Evolutionary conservation across 1,284 basidiomycete genomes (phyloP).

Genomic region (Abortiporus biennis): DNA sequence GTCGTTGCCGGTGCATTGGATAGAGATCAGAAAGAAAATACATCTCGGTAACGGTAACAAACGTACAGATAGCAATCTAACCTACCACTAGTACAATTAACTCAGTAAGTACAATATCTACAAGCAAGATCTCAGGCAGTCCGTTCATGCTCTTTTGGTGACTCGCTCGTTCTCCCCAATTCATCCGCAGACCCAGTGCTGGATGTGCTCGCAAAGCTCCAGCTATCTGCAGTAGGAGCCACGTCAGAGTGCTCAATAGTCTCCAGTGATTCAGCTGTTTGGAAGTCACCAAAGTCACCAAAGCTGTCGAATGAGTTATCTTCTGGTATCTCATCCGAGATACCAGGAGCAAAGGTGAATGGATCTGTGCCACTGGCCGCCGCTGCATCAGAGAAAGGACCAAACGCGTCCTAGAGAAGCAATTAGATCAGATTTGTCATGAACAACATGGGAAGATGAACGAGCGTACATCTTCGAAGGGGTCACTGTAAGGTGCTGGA

Average conservation of each 20-base stretch:
- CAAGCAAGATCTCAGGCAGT: slow-evolving; percentile 19
- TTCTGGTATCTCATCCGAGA: slow-evolving; percentile 47
- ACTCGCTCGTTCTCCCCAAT: slow-evolving; percentile 10
- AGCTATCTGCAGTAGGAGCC: slow-evolving; percentile 62
- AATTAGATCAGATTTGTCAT: slow-evolving; percentile 1
- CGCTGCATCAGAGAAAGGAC: slow-evolving; percentile 67
- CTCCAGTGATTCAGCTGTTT: slow-evolving; percentile 36
- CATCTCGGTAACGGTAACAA: too few relatives aligned
- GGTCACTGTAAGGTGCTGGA: slow-evolving; percentile 35
- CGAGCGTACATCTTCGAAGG: slow-evolving; percentile 42
- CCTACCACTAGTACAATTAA: too few relatives aligned
- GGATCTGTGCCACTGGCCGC: slow-evolving; percentile 44
- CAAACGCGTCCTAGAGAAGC: slow-evolving; percentile 33
- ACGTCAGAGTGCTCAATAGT: slow-evolving; percentile 42
- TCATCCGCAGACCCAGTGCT: slow-evolving; percentile 28
- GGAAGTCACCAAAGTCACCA: slow-evolving; percentile 78
- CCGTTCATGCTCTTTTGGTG: slow-evolving; percentile 20
- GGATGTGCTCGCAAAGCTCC: slow-evolving; percentile 51
- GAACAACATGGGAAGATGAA: not conserved
- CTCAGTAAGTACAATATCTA: too few relatives aligned
- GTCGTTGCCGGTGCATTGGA: too few relatives aligned
- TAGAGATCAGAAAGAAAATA: too few relatives aligned
- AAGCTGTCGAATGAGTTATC: slow-evolving; percentile 62
- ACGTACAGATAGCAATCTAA: too few relatives aligned
- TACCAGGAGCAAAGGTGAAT: slow-evolving; percentile 49